Base-by-base conservation (phyloP, 2,329 filamentous ascomycete genomes). In the Hirsutella rhossiliensis region DNA sequence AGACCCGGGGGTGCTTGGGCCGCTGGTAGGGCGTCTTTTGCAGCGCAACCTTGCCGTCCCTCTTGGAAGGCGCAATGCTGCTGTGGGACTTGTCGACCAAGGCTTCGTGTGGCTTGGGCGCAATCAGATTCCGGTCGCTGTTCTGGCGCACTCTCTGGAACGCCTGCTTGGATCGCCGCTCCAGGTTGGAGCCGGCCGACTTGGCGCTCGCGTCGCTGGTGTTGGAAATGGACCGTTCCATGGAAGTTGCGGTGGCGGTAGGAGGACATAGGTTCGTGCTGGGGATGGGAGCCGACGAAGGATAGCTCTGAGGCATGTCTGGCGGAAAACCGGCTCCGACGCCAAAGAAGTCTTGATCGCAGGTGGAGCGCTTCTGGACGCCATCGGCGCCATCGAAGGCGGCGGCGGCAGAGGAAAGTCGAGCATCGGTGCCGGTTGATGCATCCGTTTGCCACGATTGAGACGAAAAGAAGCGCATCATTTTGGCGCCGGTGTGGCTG, bases 1-100 rank as follows among this genome's bases (percentile, higher is more conserved):
- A 76, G 48, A 86, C 78, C 60, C 84, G 87, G 31, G 77, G 75
- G 48, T 84, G 80, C 53, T 77, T 76, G 23, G 83, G 83, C 15
- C 84, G 80, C 41, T 71, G 64, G 48, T 75, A 73, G 34, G 64
- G 60, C 15, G 47, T 57, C 43, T 65, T 60, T 51, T 67, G 72
- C 23, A 70, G 65, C 19, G 62, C 54, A 2, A 68, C 51, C 54
- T 73, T 75, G 23, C 62, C 61, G 29, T 66, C 65, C 43, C 64
- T 67, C 48, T 64, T 62, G 28, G 51, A 40, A 15, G 44, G 30
- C 23, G 49, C 47, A 5, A 17, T 37, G 11, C 49, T 43, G 29
- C 49, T 42, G 20, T 53, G 52, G n/a, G 31, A 13, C 40, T 13
- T 11, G 18, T 12, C 11, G 43, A 23, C 28, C 11, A 15, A 11